Percentiles rank a stretch among this genome's conserved stretches.
These are phyloP conservation scores for Heritiera littoralis DNA, from an alignment of 345 rosid species.

Conservation along the genomic window DNA sequence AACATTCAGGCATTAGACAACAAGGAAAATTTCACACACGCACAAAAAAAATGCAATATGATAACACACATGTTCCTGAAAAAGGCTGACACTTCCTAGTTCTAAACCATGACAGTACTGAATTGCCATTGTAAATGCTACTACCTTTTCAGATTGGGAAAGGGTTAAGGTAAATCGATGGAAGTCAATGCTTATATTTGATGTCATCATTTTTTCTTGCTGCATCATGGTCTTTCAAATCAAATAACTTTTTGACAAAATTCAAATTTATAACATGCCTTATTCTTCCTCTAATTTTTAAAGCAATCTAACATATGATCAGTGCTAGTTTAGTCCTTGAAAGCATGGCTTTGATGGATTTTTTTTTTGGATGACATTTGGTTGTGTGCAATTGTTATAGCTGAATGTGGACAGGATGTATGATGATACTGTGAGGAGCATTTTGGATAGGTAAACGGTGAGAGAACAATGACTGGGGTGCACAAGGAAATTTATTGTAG, in stretches of 20 bases:
- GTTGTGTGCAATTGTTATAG: neutral
- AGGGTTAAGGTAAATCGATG: neutral
- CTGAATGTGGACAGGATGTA: constrained; percentile 4
- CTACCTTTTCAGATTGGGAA: constrained; percentile 3
- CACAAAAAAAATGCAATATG: neutral
- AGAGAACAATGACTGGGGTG: neutral
- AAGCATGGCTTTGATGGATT: neutral
- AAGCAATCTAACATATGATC: neutral
- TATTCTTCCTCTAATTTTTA: neutral
- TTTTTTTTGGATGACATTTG: neutral
- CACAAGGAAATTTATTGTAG: constrained; percentile 1
- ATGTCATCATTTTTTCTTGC: neutral
- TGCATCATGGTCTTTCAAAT: neutral
- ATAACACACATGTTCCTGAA: neutral
- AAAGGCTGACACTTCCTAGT: neutral
- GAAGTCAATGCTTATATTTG: neutral
- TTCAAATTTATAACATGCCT: neutral
- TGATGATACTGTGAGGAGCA: constrained; percentile 5
- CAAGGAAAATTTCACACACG: neutral
- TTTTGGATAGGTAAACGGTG: neutral
- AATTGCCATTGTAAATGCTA: neutral
- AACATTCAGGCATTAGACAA: neutral
- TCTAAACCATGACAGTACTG: neutral
- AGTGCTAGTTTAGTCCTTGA: neutral
- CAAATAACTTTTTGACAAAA: neutral